Base-by-base conservation (phyloP, 495 filamentous ascomycete species). In the Lophiostoma macrostomum region DNA sequence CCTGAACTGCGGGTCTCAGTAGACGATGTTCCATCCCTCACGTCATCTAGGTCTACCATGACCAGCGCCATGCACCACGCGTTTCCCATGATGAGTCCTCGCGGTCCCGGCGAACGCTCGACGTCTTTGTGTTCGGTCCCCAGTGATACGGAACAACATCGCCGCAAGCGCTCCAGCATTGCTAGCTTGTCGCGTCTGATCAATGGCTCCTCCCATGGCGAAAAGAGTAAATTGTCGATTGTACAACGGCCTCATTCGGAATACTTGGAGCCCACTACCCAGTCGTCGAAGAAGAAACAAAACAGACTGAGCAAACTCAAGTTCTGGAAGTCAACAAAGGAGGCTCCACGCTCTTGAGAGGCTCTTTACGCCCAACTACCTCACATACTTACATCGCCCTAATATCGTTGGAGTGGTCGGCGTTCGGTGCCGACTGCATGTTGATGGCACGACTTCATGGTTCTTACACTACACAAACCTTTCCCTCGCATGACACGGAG, bases 1-100 rank as follows among this genome's bases (percentile, higher is more conserved):
- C 80, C 80, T 12, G 80, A 83, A 52, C 53, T 84, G 11, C 84
- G 89, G 43, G 76, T 83, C 16, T 95, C 90, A 5, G 77, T 89
- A 19, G 90, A 95, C 50, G 88, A 90, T 69, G 86, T 91, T 10
- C 90, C 90, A 5, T 95, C 90, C 25, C 69, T 95, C 24, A 90
- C 85, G 14, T 91, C 86, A 69, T 90, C 86, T 65, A 81, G 88
- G 59, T 95, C 90, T 0, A 91, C 88, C 12, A 87, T 83, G 81
- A 88, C 88, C 2, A 83, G 84, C 50, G 81, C 47, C 64, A 72
- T 55, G 58, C 74, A 64, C 59, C 71, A 54, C 74, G 75, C 13
- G 65, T 80, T 44, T 75, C 73, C 81, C 25, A 78, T 76, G 63
- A 62, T 37, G 41, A 59, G 56, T 19, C 53, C 53, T 20, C 50